These are phyloP conservation scores for Elaeis guineensis DNA, from an alignment of 176 grass and related monocot species.

Conservation along the genomic window DNA sequence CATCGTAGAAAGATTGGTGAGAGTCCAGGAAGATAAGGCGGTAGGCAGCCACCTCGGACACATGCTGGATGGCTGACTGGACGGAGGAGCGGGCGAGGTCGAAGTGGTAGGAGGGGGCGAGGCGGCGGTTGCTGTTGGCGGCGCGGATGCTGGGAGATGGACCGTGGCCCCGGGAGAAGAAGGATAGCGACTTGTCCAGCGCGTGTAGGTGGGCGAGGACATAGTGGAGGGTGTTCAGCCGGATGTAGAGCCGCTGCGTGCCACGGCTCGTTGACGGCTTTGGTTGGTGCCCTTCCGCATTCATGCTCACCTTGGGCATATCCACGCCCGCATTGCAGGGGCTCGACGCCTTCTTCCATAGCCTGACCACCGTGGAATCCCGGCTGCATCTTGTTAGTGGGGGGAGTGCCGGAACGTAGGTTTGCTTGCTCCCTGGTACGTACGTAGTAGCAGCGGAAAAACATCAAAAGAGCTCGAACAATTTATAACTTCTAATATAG, in stretches of 20 bases:
- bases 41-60: slow-evolving; percentile 60
- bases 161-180: slow-evolving; percentile 21
- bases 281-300: slow-evolving; percentile 41
- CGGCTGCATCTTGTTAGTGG: slow-evolving; percentile 83
- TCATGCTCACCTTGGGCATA: not conserved
- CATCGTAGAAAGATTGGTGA: slow-evolving; percentile 45
- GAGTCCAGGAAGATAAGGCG: slow-evolving; percentile 70
- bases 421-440: slow-evolving; percentile 50
- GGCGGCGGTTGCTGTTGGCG: slow-evolving; percentile 19
- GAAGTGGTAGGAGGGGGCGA: slow-evolving; percentile 22
- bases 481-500: no score
- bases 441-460: no score
- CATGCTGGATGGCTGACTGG: slow-evolving; percentile 44
- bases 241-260: slow-evolving; percentile 85
- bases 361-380: slow-evolving; percentile 52
- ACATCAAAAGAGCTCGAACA: no score
- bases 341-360: slow-evolving; percentile 67
- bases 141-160: not conserved
- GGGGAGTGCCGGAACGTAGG: slow-evolving; percentile 60
- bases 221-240: slow-evolving; percentile 88
- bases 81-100: slow-evolving; percentile 36
- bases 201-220: slow-evolving; percentile 49
- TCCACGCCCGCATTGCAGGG: slow-evolving; percentile 33
- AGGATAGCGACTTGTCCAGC: slow-evolving; percentile 43
- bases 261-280: slow-evolving; percentile 78